These are phyloP conservation scores for Daldinia grandis DNA, from an alignment of 495 filamentous ascomycete species.

Conservation along the genomic window DNA sequence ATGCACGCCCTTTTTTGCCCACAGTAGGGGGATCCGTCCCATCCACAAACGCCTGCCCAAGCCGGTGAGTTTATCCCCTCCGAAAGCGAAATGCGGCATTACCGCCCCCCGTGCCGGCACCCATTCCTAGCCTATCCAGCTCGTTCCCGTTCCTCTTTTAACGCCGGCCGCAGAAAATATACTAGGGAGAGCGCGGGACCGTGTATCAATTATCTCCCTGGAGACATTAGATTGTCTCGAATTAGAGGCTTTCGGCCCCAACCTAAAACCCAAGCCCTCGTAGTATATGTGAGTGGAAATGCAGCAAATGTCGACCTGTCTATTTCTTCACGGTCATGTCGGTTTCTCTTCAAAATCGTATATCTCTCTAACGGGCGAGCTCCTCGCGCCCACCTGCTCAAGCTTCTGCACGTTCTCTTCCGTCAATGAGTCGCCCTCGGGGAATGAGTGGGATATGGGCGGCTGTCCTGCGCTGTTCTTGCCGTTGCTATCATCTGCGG, in stretches of 20 bases:
- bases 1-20: neutral
- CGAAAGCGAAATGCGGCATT: neutral
- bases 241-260: neutral
- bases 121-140: neutral
- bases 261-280: neutral
- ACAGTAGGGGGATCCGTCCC: neutral
- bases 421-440: constrained; percentile 45
- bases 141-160: neutral
- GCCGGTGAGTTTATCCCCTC: neutral
- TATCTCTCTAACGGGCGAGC: constrained; percentile 10
- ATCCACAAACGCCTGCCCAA: neutral
- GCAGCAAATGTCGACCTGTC: constrained; percentile 1
- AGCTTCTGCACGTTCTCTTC: constrained; percentile 50
- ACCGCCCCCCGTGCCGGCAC: neutral
- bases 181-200: neutral
- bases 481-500: constrained; percentile 35
- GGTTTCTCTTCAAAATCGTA: constrained; percentile 1
- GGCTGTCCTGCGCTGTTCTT: constrained; percentile 19
- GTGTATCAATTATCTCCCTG: neutral
- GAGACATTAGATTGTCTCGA: neutral
- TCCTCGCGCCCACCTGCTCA: constrained; percentile 35
- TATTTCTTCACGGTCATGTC: neutral
- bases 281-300: neutral
- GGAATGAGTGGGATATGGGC: constrained; percentile 14
- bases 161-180: neutral